A percentile compares a stretch with the other conserved stretches of the same genome.
Conservation (phyloP, 2,329 filamentous ascomycete genomes). For the Hypoxylon sp. region DNA sequence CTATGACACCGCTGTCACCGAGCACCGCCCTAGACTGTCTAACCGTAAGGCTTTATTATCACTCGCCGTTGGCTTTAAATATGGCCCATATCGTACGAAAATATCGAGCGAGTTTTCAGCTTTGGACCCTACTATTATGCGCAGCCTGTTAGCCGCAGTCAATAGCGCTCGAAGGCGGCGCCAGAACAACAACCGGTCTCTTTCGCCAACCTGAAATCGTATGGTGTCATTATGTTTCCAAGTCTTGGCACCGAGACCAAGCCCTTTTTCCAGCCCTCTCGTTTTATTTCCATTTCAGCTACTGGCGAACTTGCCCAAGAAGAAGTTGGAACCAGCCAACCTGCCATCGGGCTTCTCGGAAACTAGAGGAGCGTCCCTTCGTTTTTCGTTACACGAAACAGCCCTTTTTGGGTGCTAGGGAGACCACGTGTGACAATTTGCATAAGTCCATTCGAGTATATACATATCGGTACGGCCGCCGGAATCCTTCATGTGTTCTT, state of each 20-base stretch:
- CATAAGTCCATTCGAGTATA: constrained; percentile 29
- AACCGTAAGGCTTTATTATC: constrained; percentile 29
- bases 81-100: constrained; percentile 9
- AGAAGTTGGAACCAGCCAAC: constrained; percentile 1
- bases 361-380: constrained; percentile 20
- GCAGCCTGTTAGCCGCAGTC: constrained; percentile 27
- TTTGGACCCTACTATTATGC: constrained; percentile 14
- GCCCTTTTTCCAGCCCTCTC: constrained; percentile 31
- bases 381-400: constrained; percentile 39
- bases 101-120: constrained; percentile 25
- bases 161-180: constrained; percentile 33
- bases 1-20: constrained; percentile 25
- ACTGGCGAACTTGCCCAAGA: constrained; percentile 4
- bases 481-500: constrained; percentile 29
- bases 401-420: constrained; percentile 20
- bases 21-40: constrained; percentile 18
- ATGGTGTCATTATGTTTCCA: constrained; percentile 38
- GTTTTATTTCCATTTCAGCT: constrained; percentile 42
- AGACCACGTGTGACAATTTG: constrained; percentile 34
- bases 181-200: constrained; percentile 34
- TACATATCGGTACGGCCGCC: constrained; percentile 22
- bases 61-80: constrained; percentile 11
- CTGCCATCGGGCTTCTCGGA: constrained; percentile 25
- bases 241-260: constrained; percentile 35
- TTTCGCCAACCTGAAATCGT: constrained; percentile 44